These are phyloP conservation scores for Fistulifera pelliculosa DNA, from an alignment of 108 stramenopile species.

Conservation along the genomic window DNA sequence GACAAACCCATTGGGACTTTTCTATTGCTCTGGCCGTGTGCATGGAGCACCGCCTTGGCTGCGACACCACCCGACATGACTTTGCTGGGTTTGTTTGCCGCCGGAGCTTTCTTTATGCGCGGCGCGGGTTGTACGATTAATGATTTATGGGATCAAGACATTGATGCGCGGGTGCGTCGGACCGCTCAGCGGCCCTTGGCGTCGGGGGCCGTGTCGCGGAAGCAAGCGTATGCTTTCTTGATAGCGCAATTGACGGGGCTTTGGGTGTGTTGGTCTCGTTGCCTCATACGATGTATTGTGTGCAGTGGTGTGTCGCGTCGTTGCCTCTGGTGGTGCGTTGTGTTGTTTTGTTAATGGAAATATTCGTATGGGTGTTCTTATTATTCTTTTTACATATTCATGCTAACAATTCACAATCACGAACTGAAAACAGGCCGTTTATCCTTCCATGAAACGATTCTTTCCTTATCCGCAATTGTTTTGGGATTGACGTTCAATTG, in stretches of 20 bases:
- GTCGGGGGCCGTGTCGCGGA: conserved; percentile 43
- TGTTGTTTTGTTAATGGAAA: no score
- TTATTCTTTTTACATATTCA: no score
- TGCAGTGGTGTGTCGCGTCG: conserved; percentile 78
- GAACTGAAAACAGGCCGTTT: conserved; percentile 28
- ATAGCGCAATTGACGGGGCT: conserved; percentile 78
- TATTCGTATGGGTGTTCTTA: no score
- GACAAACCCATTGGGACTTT: conserved; percentile 86
- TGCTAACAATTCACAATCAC: no score
- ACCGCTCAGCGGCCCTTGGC: conserved; percentile 89
- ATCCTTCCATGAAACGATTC: conserved; percentile 94
- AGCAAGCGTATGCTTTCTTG: conserved; percentile 76
- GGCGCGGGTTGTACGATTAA: conserved; percentile 97
- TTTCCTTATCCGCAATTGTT: conserved; percentile 92
- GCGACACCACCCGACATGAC: conserved; percentile 27
- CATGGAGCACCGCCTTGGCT: conserved; percentile 73
- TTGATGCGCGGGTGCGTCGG: conserved; percentile 81
- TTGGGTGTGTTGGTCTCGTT: conserved; percentile 82
- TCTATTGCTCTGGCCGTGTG: conserved; percentile 77
- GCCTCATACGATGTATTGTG: conserved; percentile 61
- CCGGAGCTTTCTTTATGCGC: conserved; percentile 91
- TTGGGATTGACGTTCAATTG: conserved; percentile 97
- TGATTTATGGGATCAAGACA: conserved; percentile 94
- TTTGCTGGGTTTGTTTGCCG: conserved; percentile 49
- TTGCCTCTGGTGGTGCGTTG: conserved; percentile 79